Evolutionary conservation across 371 early-diverging fungal genomes (phyloP).

Genomic region (Apophysomyces variabilis): DNA sequence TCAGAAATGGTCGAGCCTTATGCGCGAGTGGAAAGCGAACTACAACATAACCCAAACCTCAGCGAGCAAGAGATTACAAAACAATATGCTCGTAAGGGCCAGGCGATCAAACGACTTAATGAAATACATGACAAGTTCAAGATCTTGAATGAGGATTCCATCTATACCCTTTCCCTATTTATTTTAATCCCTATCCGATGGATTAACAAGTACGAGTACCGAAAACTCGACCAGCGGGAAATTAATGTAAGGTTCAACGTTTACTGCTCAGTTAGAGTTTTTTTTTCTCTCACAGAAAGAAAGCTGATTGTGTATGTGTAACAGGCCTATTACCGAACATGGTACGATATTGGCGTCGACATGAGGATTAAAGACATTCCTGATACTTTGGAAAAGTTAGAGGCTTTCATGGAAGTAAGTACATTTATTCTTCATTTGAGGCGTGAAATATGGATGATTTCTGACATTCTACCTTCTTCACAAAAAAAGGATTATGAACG

Average conservation of each 20-base stretch:
- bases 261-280: too few species aligned
- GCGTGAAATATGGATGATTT: too few species aligned
- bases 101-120: constrained; percentile 49
- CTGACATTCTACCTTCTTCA: too few species aligned
- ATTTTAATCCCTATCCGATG: constrained; percentile 46
- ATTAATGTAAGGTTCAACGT: constrained; percentile 36
- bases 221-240: constrained; percentile 50
- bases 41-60: constrained; percentile 19
- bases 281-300: not conserved
- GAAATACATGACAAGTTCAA: constrained; percentile 54
- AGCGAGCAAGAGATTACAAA: constrained; percentile 17
- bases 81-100: constrained; percentile 33
- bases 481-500: not conserved
- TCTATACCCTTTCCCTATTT: constrained; percentile 54
- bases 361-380: constrained; percentile 63
- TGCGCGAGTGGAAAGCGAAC: constrained; percentile 42
- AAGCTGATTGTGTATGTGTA: not conserved
- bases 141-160: constrained; percentile 54
- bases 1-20: constrained; percentile 45
- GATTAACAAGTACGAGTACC: constrained; percentile 55
- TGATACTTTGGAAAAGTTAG: constrained; percentile 42
- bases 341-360: constrained; percentile 42
- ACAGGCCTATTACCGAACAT: constrained; percentile 43
- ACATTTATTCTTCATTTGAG: too few species aligned
- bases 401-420: constrained; percentile 34